A percentile compares a stretch with the other conserved stretches of the same genome.
phyloP scores from a whole-genome alignment of 2,329 filamentous ascomycete species.

The Ascochyta lentis region DNA sequence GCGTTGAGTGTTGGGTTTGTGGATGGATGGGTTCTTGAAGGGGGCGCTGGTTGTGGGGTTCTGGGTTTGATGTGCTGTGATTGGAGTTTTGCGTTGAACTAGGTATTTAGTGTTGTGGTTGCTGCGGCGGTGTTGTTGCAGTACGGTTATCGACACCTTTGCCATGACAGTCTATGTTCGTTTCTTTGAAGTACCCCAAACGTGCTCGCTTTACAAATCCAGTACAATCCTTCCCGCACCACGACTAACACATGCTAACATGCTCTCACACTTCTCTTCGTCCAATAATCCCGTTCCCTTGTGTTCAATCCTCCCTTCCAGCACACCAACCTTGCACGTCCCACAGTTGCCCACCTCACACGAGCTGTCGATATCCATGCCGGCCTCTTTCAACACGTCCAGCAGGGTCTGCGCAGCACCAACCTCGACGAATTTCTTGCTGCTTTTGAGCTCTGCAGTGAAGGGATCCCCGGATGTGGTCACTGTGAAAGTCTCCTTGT shows the following conservation, averaged over 20 bases:
- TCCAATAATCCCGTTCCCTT: conserved; percentile 48
- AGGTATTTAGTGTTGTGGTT: too few relatives aligned
- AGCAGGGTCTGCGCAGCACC: conserved; percentile 52
- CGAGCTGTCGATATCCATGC: conserved; percentile 54
- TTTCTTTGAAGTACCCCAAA: too few relatives aligned
- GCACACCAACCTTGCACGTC: conserved; percentile 51
- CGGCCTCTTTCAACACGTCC: conserved; percentile 50
- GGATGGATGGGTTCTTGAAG: too few relatives aligned
- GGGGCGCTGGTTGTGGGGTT: too few relatives aligned
- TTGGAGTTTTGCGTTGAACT: too few relatives aligned
- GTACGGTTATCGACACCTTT: too few relatives aligned
- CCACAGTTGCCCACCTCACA: conserved; percentile 56
- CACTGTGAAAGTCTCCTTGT: conserved; percentile 66
- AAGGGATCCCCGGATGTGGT: conserved; percentile 65
- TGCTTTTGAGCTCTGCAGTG: conserved; percentile 60
- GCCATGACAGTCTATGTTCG: too few relatives aligned
- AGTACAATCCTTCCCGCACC: conserved; percentile 44
- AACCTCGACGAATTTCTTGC: conserved; percentile 54
- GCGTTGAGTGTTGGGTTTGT: too few relatives aligned
- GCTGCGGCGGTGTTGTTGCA: too few relatives aligned
- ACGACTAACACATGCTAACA: conserved; percentile 50
- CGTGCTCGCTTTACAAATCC: conserved; percentile 19
- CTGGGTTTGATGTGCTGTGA: too few relatives aligned
- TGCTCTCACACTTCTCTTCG: conserved; percentile 43
- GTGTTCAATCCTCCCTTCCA: conserved; percentile 49